Percentiles rank a stretch among this genome's conserved stretches.
Conservation (phyloP, 441 rosid species). For the Geranium incanum region DNA sequence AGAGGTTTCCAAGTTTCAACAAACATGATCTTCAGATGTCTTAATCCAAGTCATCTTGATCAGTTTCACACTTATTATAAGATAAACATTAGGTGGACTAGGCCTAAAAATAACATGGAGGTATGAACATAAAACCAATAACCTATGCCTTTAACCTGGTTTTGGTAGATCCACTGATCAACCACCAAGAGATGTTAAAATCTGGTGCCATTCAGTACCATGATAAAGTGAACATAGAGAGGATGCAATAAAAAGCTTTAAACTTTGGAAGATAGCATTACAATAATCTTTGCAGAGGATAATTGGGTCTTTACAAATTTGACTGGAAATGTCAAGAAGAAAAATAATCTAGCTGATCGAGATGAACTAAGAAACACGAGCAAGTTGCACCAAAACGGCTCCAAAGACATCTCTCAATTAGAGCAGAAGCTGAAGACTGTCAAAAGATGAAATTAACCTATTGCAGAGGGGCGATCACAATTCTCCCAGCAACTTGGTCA, state of each 20-base stretch:
- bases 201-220: neutral
- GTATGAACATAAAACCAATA: neutral
- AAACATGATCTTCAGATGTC: neutral
- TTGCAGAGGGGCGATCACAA: constrained; percentile 24
- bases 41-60: neutral
- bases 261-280: too few relatives aligned
- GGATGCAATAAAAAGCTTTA: too few relatives aligned
- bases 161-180: neutral
- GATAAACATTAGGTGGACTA: neutral
- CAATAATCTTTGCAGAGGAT: neutral
- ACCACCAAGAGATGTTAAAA: neutral
- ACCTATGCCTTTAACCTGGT: neutral
- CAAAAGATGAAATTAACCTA: neutral
- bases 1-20: neutral
- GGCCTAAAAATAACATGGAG: neutral
- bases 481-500: constrained; percentile 80
- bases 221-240: neutral
- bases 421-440: neutral
- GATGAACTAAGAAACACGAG: too few relatives aligned
- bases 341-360: too few relatives aligned
- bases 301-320: too few relatives aligned
- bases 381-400: neutral
- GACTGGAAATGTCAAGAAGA: too few relatives aligned
- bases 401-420: neutral
- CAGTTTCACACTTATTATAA: neutral